Conservation (phyloP, 2,329 filamentous ascomycete genomes). For the Cercospora janseana region DNA sequence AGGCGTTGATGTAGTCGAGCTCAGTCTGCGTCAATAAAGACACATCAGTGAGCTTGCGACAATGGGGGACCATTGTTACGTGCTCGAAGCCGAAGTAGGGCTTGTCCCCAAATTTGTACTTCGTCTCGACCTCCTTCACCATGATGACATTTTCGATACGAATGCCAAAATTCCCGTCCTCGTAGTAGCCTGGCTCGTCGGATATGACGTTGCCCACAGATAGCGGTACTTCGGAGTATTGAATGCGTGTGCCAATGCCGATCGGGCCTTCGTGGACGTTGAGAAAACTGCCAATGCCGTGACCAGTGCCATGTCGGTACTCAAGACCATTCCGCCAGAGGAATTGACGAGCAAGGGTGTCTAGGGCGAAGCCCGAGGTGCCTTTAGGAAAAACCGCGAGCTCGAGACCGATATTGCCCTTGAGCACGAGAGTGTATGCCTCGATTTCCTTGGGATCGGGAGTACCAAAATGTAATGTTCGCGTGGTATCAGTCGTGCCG, state of each 20-base stretch:
- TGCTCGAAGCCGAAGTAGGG: conserved; percentile 94
- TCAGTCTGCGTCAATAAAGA: conserved; percentile 69
- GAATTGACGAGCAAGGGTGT: conserved; percentile 82
- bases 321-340: conserved; percentile 92
- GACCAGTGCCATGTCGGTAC: conserved; percentile 93
- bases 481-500: conserved; percentile 92
- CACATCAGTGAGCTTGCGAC: conserved; percentile 79
- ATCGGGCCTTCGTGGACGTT: conserved; percentile 98
- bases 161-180: conserved; percentile 91
- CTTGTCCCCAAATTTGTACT: conserved; percentile 87
- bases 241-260: conserved; percentile 86
- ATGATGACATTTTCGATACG: conserved; percentile 95
- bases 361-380: conserved; percentile 88
- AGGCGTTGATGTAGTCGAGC: conserved; percentile 82
- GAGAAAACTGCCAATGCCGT: conserved; percentile 90
- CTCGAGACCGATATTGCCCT: conserved; percentile 89
- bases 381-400: conserved; percentile 88
- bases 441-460: conserved; percentile 81
- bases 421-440: conserved; percentile 79
- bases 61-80: conserved; percentile 95
- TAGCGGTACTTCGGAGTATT: conserved; percentile 86
- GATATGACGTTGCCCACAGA: conserved; percentile 93
- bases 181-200: conserved; percentile 93
- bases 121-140: conserved; percentile 83
- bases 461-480: conserved; percentile 86